These are phyloP conservation scores for Staphylotrichum longicolle DNA, from an alignment of 495 filamentous ascomycete genomes.

Conservation along the genomic window DNA sequence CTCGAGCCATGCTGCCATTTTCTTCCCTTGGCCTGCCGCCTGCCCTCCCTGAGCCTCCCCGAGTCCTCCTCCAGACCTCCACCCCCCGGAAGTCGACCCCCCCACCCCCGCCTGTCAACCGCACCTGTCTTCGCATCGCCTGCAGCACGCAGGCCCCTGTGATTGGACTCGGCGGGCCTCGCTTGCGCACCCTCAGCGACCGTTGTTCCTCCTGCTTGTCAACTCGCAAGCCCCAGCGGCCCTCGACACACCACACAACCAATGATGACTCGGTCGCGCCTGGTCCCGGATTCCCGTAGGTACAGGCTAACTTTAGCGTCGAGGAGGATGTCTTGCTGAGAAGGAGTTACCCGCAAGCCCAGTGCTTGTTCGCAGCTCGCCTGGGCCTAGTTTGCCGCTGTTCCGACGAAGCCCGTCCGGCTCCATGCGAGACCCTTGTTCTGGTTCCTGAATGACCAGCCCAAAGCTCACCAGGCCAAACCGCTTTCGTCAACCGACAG, in stretches of 20 bases:
- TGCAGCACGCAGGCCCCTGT: slow-evolving; percentile 10
- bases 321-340: slow-evolving; percentile 1
- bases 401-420: slow-evolving; percentile 13
- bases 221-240: slow-evolving; percentile 1
- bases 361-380: slow-evolving; percentile 3
- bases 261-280: neutral
- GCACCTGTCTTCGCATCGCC: slow-evolving; percentile 4
- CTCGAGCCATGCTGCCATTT: neutral
- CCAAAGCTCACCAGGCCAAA: slow-evolving; percentile 6
- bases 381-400: slow-evolving; percentile 20
- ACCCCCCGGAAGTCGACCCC: no score
- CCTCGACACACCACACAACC: neutral
- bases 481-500: slow-evolving; percentile 15
- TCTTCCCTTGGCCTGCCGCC: neutral
- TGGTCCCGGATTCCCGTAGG: neutral
- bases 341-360: slow-evolving; percentile 1
- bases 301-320: neutral
- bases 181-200: slow-evolving; percentile 9
- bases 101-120: slow-evolving; percentile 4
- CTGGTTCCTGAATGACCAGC: slow-evolving; percentile 1
- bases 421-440: slow-evolving; percentile 4
- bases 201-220: slow-evolving; percentile 3
- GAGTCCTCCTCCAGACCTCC: neutral
- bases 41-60: neutral
- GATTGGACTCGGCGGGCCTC: slow-evolving; percentile 16